Evolutionary conservation across 345 rosid genomes (phyloP).

Genomic region (Arabis alpina): DNA sequence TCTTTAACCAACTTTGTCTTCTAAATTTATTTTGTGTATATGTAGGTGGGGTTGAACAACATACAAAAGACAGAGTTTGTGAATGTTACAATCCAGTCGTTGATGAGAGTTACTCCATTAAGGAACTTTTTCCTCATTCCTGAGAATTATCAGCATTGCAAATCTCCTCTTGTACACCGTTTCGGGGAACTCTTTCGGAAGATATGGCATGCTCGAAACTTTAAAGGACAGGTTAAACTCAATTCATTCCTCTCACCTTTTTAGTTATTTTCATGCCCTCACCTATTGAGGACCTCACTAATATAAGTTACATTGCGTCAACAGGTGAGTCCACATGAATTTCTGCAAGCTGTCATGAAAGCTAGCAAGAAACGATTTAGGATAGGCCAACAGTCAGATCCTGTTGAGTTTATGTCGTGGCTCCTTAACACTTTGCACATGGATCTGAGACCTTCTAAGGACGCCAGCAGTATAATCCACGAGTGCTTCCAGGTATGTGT

Average conservation of each 20-base stretch:
- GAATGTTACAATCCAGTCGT: constrained; percentile 92
- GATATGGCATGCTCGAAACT: constrained; percentile 97
- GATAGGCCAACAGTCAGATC: constrained; percentile 92
- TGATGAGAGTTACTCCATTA: constrained; percentile 92
- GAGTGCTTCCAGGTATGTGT: constrained; percentile 85
- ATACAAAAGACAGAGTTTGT: constrained; percentile 96
- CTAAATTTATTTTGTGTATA: constrained; percentile 9
- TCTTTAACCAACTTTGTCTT: not conserved
- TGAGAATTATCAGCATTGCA: constrained; percentile 79
- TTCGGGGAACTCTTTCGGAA: constrained; percentile 93
- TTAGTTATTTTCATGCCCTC: not conserved
- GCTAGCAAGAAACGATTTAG: constrained; percentile 85
- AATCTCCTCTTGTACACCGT: constrained; percentile 86
- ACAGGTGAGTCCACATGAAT: constrained; percentile 99
- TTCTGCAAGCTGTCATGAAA: constrained; percentile 98
- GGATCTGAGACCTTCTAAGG: constrained; percentile 68
- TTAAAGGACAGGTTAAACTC: constrained; percentile 88
- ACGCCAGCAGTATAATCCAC: constrained; percentile 72
- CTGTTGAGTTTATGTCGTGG: constrained; percentile 97
- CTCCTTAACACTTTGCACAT: constrained; percentile 88
- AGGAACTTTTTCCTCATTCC: constrained; percentile 94
- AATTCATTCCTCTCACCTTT: constrained; percentile 10
- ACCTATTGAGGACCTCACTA: constrained; percentile 4
- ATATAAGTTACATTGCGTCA: constrained; percentile 23
- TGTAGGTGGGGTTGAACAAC: constrained; percentile 94